These are phyloP conservation scores for Alternaria angustiovoidea DNA, from an alignment of 2,329 filamentous ascomycete species.

Conservation along the genomic window DNA sequence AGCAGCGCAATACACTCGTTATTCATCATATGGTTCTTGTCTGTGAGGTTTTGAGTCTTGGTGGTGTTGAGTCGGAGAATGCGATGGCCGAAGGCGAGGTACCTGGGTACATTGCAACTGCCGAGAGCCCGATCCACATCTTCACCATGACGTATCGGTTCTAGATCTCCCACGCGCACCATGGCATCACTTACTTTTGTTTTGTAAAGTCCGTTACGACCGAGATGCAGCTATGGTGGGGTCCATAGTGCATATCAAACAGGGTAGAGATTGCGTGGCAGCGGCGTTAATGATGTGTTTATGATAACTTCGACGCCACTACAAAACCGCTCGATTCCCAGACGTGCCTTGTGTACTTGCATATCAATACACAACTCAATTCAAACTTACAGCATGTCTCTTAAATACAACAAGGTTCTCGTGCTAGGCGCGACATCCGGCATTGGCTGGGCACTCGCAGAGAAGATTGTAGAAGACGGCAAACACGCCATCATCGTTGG, in stretches of 20 bases:
- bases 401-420: conserved; percentile 62
- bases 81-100: not conserved
- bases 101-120: conserved; percentile 4
- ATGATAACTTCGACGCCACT: not conserved
- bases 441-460: conserved; percentile 61
- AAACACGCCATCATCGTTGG: conserved; percentile 60
- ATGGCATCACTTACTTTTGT: not conserved
- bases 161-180: not conserved
- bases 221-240: not conserved
- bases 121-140: conserved; percentile 6
- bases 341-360: not conserved
- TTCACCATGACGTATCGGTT: conserved; percentile 10
- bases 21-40: not conserved
- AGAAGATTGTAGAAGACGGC: conserved; percentile 58
- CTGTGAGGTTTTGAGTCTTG: not conserved
- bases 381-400: conserved; percentile 47
- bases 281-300: conserved; percentile 11
- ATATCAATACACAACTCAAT: not conserved
- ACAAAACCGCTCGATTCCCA: conserved; percentile 1
- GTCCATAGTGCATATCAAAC: not conserved
- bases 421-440: conserved; percentile 63
- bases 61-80: not conserved
- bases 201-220: conserved; percentile 4
- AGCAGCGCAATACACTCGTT: not conserved
- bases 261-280: conserved; percentile 3